phyloP scores from a whole-genome alignment of 495 filamentous ascomycete species.

The Pyrenula aspistea region DNA sequence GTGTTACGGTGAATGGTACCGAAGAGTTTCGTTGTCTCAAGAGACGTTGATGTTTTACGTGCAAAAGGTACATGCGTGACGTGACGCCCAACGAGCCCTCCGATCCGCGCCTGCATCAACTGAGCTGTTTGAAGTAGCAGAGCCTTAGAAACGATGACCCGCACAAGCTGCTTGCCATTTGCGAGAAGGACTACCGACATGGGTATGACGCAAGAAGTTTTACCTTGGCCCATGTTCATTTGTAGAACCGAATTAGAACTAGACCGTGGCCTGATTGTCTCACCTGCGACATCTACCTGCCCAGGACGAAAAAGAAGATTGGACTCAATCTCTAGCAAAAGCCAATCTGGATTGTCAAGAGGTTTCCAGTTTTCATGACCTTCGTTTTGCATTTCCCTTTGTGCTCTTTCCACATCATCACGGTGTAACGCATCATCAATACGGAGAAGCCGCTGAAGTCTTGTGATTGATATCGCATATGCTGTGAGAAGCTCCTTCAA shows the following conservation, averaged over 20 bases:
- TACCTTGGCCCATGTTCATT: slow-evolving; percentile 68
- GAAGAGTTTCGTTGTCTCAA: slow-evolving; percentile 15
- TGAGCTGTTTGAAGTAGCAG: slow-evolving; percentile 51
- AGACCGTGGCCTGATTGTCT: slow-evolving; percentile 39
- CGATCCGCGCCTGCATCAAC: slow-evolving; percentile 44
- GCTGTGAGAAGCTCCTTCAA: neutral
- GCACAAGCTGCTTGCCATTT: slow-evolving; percentile 35
- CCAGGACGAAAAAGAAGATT: slow-evolving; percentile 48
- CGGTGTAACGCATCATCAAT: slow-evolving; percentile 23
- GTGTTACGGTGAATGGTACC: slow-evolving; percentile 33
- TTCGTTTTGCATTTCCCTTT: slow-evolving; percentile 35
- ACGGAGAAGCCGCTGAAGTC: slow-evolving; percentile 18
- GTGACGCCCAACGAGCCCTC: slow-evolving; percentile 43
- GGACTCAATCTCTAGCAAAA: slow-evolving; percentile 54
- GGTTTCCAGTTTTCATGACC: slow-evolving; percentile 46
- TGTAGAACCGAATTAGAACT: slow-evolving; percentile 46
- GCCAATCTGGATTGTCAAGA: slow-evolving; percentile 36
- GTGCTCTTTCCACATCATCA: neutral
- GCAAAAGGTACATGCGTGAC: slow-evolving; percentile 55
- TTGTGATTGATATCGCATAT: slow-evolving; percentile 8
- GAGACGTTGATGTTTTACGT: slow-evolving; percentile 26
- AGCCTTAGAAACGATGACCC: slow-evolving; percentile 52
- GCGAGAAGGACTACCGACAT: slow-evolving; percentile 45
- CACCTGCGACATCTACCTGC: slow-evolving; percentile 42
- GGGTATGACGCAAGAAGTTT: slow-evolving; percentile 59